Percentiles rank a stretch among this genome's conserved stretches.
Evolutionary conservation across 495 filamentous ascomycete genomes (phyloP).

Genomic region (Trypethelium eluteriae): DNA sequence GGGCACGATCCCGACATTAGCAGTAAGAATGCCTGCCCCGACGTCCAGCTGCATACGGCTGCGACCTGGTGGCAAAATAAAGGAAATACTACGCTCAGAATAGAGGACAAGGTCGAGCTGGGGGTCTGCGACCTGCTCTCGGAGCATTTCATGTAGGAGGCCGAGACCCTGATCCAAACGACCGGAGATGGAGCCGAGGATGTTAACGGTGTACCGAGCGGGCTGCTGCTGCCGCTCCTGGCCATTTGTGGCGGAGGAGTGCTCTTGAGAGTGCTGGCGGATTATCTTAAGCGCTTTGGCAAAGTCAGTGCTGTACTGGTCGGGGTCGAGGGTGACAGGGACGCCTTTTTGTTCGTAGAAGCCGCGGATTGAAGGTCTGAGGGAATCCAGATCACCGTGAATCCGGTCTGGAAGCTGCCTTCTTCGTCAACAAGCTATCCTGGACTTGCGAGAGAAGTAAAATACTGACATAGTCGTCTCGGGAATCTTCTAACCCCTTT

Average conservation of each 20-base stretch:
- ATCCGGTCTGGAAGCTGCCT: slow-evolving; percentile 55
- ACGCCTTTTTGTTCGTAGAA: slow-evolving; percentile 54
- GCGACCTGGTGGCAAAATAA: slow-evolving; percentile 59
- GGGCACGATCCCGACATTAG: slow-evolving; percentile 79
- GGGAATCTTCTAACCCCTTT: slow-evolving; percentile 20
- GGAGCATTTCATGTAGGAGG: slow-evolving; percentile 64
- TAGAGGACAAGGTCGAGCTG: slow-evolving; percentile 45
- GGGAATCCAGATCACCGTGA: slow-evolving; percentile 84
- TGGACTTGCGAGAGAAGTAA: background rate
- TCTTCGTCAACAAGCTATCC: background rate
- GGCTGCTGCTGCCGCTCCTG: background rate
- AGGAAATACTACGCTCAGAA: slow-evolving; percentile 70
- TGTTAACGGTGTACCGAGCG: slow-evolving; percentile 48
- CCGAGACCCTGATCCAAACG: slow-evolving; percentile 88
- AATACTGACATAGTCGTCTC: slow-evolving; percentile 39
- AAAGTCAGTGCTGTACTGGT: slow-evolving; percentile 83
- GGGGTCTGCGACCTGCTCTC: slow-evolving; percentile 32
- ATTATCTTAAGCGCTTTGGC: slow-evolving; percentile 67
- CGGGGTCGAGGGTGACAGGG: slow-evolving; percentile 54
- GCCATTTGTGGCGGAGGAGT: slow-evolving; percentile 19
- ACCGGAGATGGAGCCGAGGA: slow-evolving; percentile 78
- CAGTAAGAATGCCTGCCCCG: slow-evolving; percentile 38
- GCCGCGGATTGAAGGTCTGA: slow-evolving; percentile 46
- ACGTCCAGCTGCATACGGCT: slow-evolving; percentile 52
- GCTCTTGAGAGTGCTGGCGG: slow-evolving; percentile 5